Evolutionary conservation across 83 land plant species (phyloP).

Genomic region (Larix sibirica): DNA sequence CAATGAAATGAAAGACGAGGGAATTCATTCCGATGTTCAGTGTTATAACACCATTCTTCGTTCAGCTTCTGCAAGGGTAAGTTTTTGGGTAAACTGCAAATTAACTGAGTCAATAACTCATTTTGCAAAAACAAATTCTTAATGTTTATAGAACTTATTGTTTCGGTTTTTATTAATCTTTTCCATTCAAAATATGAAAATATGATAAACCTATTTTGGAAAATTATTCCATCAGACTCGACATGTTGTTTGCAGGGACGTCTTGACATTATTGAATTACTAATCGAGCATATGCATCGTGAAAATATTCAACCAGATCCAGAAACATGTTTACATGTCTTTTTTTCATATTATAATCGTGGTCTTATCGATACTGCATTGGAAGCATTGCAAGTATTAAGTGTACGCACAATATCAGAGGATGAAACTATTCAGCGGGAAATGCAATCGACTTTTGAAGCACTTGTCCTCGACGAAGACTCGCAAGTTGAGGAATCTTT

Average conservation of each 20-base stretch:
- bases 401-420: slow-evolving; percentile 59
- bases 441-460: slow-evolving; percentile 22
- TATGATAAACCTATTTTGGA: not conserved
- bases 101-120: not conserved
- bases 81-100: not conserved
- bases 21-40: slow-evolving; percentile 34
- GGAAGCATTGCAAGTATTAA: slow-evolving; percentile 60
- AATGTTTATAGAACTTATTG: not conserved
- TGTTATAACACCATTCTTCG: slow-evolving; percentile 47
- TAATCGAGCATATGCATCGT: slow-evolving; percentile 53
- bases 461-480: slow-evolving; percentile 37
- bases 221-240: not conserved
- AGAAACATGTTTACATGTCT: slow-evolving; percentile 40
- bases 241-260: slow-evolving; percentile 33
- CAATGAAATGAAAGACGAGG: slow-evolving; percentile 33
- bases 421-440: slow-evolving; percentile 32
- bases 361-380: slow-evolving; percentile 45
- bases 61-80: slow-evolving; percentile 43
- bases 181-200: too few species aligned
- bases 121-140: too few species aligned
- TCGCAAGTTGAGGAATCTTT: slow-evolving; percentile 35
- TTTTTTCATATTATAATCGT: slow-evolving; percentile 31
- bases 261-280: slow-evolving; percentile 47
- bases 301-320: slow-evolving; percentile 60
- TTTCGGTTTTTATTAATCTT: not conserved